Percentiles rank a stretch among this genome's conserved stretches.
These are phyloP conservation scores for Teunomyces pallodes DNA, from an alignment of 805 yeast genomes.

Conservation along the genomic window DNA sequence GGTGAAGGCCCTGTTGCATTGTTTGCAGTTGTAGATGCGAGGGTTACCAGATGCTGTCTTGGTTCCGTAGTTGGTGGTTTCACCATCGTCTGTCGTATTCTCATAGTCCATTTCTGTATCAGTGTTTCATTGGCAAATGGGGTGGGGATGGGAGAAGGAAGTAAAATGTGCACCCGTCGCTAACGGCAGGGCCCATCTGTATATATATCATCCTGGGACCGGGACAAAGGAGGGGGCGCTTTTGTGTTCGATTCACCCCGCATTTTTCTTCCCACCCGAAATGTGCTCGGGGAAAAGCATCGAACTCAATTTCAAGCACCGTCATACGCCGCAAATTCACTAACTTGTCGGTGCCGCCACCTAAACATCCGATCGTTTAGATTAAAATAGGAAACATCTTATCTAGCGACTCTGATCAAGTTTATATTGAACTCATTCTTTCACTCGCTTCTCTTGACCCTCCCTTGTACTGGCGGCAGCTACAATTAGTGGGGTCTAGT, in stretches of 20 bases:
- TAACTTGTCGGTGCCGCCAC: neutral
- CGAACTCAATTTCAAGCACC: neutral
- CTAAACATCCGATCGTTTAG: too few relatives aligned
- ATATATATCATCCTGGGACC: neutral
- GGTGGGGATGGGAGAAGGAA: neutral
- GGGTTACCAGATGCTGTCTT: conserved; percentile 46
- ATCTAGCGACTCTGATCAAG: too few relatives aligned
- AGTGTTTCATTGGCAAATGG: neutral
- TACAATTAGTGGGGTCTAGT: too few relatives aligned
- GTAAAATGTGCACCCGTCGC: too few relatives aligned
- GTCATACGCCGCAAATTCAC: too few relatives aligned
- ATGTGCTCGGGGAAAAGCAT: neutral
- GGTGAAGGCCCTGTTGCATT: conserved; percentile 45
- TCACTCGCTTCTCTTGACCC: neutral
- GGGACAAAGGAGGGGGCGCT: conserved; percentile 9
- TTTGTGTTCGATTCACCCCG: conserved; percentile 12
- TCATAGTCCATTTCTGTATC: neutral
- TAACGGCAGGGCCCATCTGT: neutral
- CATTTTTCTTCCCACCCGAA: conserved; percentile 2
- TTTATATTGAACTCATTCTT: too few relatives aligned
- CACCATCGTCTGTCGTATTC: neutral
- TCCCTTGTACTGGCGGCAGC: too few relatives aligned
- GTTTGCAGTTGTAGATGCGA: conserved; percentile 38
- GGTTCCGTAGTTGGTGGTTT: conserved; percentile 29
- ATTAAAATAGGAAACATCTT: too few relatives aligned